Evolutionary conservation across 2,329 filamentous ascomycete genomes (phyloP).

Genomic region (Colletotrichum sp.): DNA sequence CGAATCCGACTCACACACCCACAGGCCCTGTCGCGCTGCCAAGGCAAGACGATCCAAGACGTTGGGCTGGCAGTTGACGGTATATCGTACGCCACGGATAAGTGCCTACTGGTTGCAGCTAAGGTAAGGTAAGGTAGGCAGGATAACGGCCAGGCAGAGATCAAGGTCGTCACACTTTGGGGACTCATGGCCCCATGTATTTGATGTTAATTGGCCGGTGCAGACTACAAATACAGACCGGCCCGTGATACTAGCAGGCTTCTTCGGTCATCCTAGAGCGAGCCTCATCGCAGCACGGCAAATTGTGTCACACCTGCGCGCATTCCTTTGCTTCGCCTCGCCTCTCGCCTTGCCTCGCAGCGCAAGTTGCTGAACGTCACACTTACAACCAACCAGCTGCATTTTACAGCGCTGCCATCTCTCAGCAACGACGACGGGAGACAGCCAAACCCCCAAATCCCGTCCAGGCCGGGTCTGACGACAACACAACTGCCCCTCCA

Average conservation of each 20-base stretch:
- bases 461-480: background rate
- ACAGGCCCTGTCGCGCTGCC: background rate
- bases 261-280: background rate
- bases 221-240: conserved; percentile 17
- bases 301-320: background rate
- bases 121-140: background rate
- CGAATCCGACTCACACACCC: background rate
- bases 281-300: background rate
- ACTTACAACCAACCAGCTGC: background rate
- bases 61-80: background rate
- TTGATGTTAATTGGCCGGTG: conserved; percentile 2
- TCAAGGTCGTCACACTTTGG: conserved; percentile 12
- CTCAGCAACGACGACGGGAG: background rate
- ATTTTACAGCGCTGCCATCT: background rate
- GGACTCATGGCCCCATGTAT: background rate
- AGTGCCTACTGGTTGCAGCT: background rate
- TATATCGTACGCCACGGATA: background rate
- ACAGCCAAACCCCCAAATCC: background rate
- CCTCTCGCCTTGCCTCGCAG: background rate
- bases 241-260: background rate
- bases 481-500: background rate
- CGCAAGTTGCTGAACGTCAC: background rate
- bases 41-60: background rate
- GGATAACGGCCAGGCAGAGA: background rate
- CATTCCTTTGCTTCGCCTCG: background rate